A percentile compares a stretch with the other conserved stretches of the same genome.
These are phyloP conservation scores for Didymella exigua DNA, from an alignment of 2,329 filamentous ascomycete genomes.

Conservation along the genomic window DNA sequence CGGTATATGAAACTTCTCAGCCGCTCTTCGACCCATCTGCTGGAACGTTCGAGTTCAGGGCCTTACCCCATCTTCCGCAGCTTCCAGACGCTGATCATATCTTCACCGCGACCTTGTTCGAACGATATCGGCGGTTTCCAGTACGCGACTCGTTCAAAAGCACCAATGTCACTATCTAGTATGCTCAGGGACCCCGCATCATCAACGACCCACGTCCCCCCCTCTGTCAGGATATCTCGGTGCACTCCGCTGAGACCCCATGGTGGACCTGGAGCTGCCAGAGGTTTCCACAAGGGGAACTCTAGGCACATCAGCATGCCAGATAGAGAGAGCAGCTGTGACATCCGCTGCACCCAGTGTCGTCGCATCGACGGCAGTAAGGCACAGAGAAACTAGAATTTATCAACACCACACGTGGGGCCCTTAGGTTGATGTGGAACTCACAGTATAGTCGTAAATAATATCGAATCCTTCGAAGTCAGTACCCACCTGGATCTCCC, in stretches of 20 bases:
- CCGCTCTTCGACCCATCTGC: background rate
- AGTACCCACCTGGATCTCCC: slow-evolving; percentile 50
- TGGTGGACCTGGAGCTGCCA: slow-evolving; percentile 70
- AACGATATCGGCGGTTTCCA: slow-evolving; percentile 25
- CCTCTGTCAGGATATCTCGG: slow-evolving; percentile 20
- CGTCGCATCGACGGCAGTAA: slow-evolving; percentile 60
- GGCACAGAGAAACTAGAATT: slow-evolving; percentile 62
- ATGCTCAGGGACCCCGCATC: slow-evolving; percentile 14
- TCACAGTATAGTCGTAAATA: slow-evolving; percentile 65
- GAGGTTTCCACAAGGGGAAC: slow-evolving; percentile 73
- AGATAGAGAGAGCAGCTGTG: slow-evolving; percentile 56
- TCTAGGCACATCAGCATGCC: slow-evolving; percentile 69
- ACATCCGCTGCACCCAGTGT: slow-evolving; percentile 61
- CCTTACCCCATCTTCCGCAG: slow-evolving; percentile 19
- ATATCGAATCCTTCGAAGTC: slow-evolving; percentile 56
- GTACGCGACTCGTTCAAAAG: slow-evolving; percentile 18
- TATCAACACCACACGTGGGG: background rate
- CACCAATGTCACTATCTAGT: slow-evolving; percentile 4
- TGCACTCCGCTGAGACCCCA: slow-evolving; percentile 64
- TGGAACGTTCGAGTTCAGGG: background rate
- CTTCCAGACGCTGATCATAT: slow-evolving; percentile 28
- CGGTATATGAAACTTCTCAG: background rate
- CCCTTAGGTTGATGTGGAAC: slow-evolving; percentile 19
- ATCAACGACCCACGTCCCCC: slow-evolving; percentile 18
- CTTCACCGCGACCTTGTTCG: slow-evolving; percentile 22